Conservation (phyloP, 176 grass and related monocot species). For the Aegilops speltoides region DNA sequence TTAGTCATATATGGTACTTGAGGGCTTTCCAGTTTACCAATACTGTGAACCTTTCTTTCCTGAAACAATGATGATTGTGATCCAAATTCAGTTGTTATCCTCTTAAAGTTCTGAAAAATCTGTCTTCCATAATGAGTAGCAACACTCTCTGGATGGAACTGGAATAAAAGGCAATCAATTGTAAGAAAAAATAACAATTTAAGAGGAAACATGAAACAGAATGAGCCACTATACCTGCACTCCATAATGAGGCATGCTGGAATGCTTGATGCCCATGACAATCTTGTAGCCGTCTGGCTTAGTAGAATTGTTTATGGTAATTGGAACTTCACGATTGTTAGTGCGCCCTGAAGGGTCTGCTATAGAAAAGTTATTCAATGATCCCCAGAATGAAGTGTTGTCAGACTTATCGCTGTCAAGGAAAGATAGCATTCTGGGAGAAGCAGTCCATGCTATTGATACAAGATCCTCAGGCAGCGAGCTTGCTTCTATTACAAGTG, state of each 20-base stretch:
- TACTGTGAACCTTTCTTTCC: constrained; percentile 93
- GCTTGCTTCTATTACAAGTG: constrained; percentile 68
- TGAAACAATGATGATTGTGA: constrained; percentile 38
- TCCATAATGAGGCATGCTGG: constrained; percentile 81
- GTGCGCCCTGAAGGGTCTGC: neutral
- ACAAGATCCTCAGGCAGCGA: constrained; percentile 73
- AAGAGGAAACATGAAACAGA: neutral
- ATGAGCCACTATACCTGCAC: constrained; percentile 69
- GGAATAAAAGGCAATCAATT: constrained; percentile 33
- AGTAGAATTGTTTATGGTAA: constrained; percentile 23
- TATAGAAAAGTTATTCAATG: neutral
- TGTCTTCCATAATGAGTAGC: constrained; percentile 86
- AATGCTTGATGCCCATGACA: constrained; percentile 82
- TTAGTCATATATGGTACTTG: constrained; percentile 40
- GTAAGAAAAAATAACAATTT: constrained; percentile 13
- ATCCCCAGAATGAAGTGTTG: constrained; percentile 15
- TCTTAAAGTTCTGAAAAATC: constrained; percentile 93
- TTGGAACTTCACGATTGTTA: neutral
- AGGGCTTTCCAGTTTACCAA: constrained; percentile 84
- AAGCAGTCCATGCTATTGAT: constrained; percentile 84
- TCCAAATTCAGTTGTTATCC: constrained; percentile 65
- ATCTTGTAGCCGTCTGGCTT: constrained; percentile 34
- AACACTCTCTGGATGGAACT: constrained; percentile 98
- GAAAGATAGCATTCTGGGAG: constrained; percentile 59
- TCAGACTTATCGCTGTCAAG: constrained; percentile 48